Evolutionary conservation across 768 basidiomycete genomes (phyloP), one percentile per base, ranked within the genome.

Genomic region (Suillus subaureus): DNA sequence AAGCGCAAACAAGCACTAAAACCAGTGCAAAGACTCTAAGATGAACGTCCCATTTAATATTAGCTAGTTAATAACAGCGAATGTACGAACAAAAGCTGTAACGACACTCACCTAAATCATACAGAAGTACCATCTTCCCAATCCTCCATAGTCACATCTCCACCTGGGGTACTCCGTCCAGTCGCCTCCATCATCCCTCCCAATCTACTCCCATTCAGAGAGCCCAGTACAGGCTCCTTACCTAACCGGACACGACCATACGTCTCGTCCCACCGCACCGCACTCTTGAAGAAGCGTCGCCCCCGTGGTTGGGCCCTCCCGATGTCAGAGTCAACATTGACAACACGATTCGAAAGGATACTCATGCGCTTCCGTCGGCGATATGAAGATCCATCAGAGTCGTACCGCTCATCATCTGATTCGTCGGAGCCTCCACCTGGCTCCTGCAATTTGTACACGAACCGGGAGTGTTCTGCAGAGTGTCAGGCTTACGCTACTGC

Each of bases 361-460:
- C 89, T 91, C 88, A 92, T 91, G 63, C 87, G 85, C 68, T 85
- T 86, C 69, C 81, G 82, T 42, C 77, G 77, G 21, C 73, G 76
- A 31, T 72, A 72, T 21, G 80, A 71, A 11, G 86, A 85, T 37
- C 81, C 83, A 57, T 84, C 83, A 9, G 84, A 85, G 63, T 87
- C 87, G 28, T 78, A 75, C 1, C 78, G 75, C 35, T 84, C 83
- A 26, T 80, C 80, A n/a, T 81, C 79, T 0, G 84, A 84, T 33
- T 84, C 84, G 54, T 85, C 83, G 0, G 80, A 81, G 8, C 78
- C 74, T 7, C 80, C 80, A 57, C 82, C 80, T 9, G 81, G 79
- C 35, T 83, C 86, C 72, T 86, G 88, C 0, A 87, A 76, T 26
- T 80, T 80, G 72, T 90, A 91, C 13, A 91, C 81, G 70, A 88